Base-by-base conservation (phyloP, 2,329 filamentous ascomycete genomes). In the Colletotrichum australisinense region DNA sequence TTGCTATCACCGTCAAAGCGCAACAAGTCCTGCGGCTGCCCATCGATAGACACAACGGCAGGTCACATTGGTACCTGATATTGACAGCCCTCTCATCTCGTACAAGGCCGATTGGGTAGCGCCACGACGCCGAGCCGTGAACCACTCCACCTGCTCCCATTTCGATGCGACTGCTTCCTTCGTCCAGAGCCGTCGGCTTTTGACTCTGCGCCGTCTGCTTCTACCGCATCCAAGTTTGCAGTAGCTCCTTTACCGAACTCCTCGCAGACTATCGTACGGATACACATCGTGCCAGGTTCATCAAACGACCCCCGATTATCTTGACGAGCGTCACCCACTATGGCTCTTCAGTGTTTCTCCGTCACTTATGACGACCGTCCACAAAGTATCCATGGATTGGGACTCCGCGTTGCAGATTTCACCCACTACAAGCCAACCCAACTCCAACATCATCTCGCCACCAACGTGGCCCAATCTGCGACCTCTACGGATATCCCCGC, bases 1-100 rank as follows among this genome's bases (percentile, higher is more conserved):
- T 11, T 28, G 55, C 26, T 9, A 42, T 60, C 68, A 16, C 56
- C 57, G 64, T 52, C 64, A 63, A 46, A 67, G 64, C 64, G 63
- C 46, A 32, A 14, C 28, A 28, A 35, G 26, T 32, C 28, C 32
- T 67, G 63, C 28, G n/a, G 26, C 63, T 56, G 22, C 26, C 57
- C 28, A 28, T 35, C 60, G 19, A 52, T 63, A 35, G 42, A 63
- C 28, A 19, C 28, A 11, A 28, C 6, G 24, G 16, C 12, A 38
- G 56, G 68, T 67, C 38, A n/a, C 63, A 67, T 67, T 60, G 56
- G 28, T 56, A 32, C 56, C 69, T 46, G 64, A 57, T 62, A 60
- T 70, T 57, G 56, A 26, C 56, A 46, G 49, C 11, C 19, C 7
- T 56, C 30, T 24, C 24, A 16, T 60, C 46, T 56, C 63, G 53